Evolutionary conservation across 306 rosid species (phyloP).

Genomic region (Comarum palustre): DNA sequence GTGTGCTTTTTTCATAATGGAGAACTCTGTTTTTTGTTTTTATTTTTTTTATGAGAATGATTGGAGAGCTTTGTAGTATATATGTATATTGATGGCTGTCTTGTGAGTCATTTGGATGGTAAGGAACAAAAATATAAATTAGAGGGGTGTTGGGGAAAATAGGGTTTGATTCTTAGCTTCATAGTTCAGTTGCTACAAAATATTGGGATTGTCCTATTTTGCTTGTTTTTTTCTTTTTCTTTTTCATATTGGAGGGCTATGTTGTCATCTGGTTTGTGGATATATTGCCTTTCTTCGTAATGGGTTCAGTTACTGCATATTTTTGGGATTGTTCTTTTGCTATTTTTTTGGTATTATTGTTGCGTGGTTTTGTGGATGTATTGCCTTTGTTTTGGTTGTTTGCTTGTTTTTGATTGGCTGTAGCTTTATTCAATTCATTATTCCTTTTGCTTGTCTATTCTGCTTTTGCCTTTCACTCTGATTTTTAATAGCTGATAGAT

Average conservation of each 20-base stretch:
- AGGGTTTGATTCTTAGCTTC: neutral
- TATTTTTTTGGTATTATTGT: neutral
- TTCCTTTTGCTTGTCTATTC: neutral
- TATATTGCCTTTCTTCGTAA: neutral
- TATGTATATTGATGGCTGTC: neutral
- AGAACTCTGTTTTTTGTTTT: neutral
- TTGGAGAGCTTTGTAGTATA: too few relatives aligned
- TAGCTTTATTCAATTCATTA: constrained; percentile 1
- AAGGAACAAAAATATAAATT: neutral
- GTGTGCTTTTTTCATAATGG: neutral
- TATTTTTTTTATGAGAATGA: too few relatives aligned
- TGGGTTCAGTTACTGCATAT: neutral
- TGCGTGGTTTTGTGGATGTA: neutral
- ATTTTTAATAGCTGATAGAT: neutral
- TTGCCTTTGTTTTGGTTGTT: neutral
- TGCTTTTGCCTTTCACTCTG: neutral
- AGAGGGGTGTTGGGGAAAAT: neutral
- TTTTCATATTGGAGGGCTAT: neutral
- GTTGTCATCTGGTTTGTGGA: neutral
- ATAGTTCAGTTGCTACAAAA: neutral
- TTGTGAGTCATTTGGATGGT: neutral
- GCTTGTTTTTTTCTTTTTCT: too few relatives aligned
- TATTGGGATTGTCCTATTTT: neutral
- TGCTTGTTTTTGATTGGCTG: neutral
- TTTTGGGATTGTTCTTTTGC: neutral